These are phyloP conservation scores for Russula virescens DNA, from an alignment of 768 basidiomycete species.

Conservation along the genomic window DNA sequence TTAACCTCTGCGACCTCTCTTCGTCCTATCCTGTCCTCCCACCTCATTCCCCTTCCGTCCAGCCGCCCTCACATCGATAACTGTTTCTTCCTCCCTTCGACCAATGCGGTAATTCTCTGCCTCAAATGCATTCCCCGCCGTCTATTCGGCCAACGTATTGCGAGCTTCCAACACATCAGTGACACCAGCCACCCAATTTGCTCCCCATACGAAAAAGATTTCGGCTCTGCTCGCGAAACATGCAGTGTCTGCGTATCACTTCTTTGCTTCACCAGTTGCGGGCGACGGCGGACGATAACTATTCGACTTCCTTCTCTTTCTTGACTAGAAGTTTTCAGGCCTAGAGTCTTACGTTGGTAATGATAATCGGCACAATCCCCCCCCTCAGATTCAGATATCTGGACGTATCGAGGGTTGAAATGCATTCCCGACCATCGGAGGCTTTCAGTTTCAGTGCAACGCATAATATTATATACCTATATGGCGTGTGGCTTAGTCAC, in stretches of 20 bases:
- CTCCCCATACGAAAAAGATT: not conserved
- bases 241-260: not conserved
- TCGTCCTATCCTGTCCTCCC: not conserved
- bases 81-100: conserved; percentile 8
- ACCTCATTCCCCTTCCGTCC: not conserved
- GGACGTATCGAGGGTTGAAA: not conserved
- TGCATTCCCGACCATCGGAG: not conserved
- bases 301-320: not conserved
- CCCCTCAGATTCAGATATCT: not conserved
- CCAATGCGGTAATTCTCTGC: conserved; percentile 6
- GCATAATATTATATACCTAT: not conserved
- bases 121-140: not conserved
- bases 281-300: not conserved
- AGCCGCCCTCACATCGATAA: conserved; percentile 10
- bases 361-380: no score
- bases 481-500: not conserved
- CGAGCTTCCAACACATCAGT: conserved; percentile 6
- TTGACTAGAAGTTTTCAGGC: not conserved
- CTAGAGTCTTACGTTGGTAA: not conserved
- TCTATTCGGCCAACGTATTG: conserved; percentile 13
- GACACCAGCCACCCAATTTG: not conserved
- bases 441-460: no score
- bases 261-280: conserved; percentile 8
- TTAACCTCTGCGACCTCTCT: not conserved
- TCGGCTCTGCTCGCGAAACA: conserved; percentile 14